Percentiles rank a stretch among this genome's conserved stretches.
phyloP scores from a whole-genome alignment of 2,329 filamentous ascomycete genomes.

The Waltergamsia citrina region DNA sequence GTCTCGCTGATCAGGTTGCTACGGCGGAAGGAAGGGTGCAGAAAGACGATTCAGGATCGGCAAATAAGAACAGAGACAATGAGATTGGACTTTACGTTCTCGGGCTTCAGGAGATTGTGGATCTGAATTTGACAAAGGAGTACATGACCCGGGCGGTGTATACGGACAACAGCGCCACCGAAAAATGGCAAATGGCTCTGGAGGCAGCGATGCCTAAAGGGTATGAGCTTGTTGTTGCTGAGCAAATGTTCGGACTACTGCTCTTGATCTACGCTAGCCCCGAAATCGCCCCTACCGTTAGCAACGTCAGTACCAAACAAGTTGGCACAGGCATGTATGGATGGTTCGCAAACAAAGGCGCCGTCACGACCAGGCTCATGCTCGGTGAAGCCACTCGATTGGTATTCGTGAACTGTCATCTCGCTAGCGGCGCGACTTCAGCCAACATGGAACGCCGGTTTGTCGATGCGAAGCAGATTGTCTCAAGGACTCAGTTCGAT shows the following conservation, averaged over 20 bases:
- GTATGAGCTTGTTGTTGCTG: constrained; percentile 67
- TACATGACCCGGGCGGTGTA: constrained; percentile 60
- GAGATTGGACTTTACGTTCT: constrained; percentile 86
- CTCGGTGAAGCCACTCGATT: constrained; percentile 83
- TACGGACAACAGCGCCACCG: constrained; percentile 59
- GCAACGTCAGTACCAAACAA: constrained; percentile 70
- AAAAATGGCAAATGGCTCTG: constrained; percentile 74
- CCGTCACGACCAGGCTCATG: constrained; percentile 70
- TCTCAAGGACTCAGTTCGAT: constrained; percentile 67
- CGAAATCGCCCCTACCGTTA: constrained; percentile 62
- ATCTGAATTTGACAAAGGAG: constrained; percentile 70
- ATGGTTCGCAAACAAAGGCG: constrained; percentile 95
- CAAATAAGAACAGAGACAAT: constrained; percentile 45
- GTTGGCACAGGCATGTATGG: constrained; percentile 87
- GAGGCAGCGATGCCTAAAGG: constrained; percentile 64
- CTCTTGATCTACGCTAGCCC: constrained; percentile 81
- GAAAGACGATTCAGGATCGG: constrained; percentile 26
- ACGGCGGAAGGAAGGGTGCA: constrained; percentile 12
- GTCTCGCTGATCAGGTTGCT: constrained; percentile 18
- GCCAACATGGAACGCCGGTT: constrained; percentile 72
- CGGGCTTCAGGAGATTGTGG: constrained; percentile 86
- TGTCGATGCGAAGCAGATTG: constrained; percentile 80
- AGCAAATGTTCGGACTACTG: constrained; percentile 80
- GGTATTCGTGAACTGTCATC: constrained; percentile 84
- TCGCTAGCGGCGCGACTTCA: constrained; percentile 78